phyloP scores from a whole-genome alignment of 257 asterid species.

The Haberlea rhodopensis region DNA sequence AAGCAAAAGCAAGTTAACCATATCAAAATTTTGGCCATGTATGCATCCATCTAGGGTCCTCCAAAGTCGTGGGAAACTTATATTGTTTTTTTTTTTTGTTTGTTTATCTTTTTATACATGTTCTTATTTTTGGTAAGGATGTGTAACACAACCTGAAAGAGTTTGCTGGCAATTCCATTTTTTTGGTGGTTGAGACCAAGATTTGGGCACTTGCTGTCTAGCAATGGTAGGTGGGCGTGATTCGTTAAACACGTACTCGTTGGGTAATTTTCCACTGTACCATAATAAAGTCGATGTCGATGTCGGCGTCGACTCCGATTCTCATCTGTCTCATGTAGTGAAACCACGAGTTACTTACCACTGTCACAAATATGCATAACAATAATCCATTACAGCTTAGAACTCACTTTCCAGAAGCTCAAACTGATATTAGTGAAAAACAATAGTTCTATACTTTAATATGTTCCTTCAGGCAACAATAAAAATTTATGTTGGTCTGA shows the following conservation, averaged over 20 bases:
- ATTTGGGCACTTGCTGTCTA: conserved; percentile 23
- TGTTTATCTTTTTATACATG: no score
- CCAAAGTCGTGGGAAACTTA: conserved; percentile 9
- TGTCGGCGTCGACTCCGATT: no score
- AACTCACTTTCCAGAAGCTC: no score
- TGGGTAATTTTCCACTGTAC: not conserved
- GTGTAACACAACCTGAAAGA: not conserved
- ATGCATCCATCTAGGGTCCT: no score
- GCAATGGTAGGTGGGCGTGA: conserved; percentile 10
- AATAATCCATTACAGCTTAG: no score
- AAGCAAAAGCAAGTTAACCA: no score
- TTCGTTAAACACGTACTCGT: conserved; percentile 8
- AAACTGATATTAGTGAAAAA: not conserved
- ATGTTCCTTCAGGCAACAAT: not conserved
- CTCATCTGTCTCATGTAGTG: no score
- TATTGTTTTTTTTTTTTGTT: not conserved
- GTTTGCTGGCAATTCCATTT: not conserved
- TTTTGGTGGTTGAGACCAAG: conserved; percentile 32
- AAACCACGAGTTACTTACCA: no score
- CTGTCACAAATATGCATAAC: no score
- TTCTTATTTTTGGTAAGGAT: no score
- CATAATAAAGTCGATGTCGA: no score
- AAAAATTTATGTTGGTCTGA: not conserved
- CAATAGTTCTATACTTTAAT: not conserved
- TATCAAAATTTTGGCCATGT: no score